These are phyloP conservation scores for Yarrowia sp. DNA, from an alignment of 805 yeast genomes.

Conservation along the genomic window DNA sequence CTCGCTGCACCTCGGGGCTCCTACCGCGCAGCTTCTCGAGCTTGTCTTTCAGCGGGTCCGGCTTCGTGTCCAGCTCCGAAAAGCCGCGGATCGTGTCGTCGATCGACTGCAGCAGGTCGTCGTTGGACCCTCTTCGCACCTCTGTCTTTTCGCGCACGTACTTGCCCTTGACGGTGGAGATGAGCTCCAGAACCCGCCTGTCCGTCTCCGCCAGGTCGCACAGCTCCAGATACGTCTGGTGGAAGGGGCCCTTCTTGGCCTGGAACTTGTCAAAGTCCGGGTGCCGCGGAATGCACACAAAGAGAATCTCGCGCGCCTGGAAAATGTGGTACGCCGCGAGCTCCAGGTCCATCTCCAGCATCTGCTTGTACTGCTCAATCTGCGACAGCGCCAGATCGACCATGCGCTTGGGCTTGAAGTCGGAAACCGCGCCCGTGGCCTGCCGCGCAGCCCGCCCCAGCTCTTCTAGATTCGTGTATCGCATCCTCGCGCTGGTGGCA, in stretches of 20 bases:
- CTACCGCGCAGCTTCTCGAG: slow-evolving; percentile 20
- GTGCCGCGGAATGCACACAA: slow-evolving; percentile 33
- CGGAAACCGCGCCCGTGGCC: slow-evolving; percentile 16
- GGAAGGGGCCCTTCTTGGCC: slow-evolving; percentile 30
- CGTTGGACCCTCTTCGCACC: neutral
- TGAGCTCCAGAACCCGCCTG: slow-evolving; percentile 9
- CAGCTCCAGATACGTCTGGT: slow-evolving; percentile 31
- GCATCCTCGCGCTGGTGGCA: slow-evolving; percentile 2
- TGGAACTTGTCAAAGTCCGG: slow-evolving; percentile 29
- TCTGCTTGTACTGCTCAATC: slow-evolving; percentile 26
- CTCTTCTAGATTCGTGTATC: slow-evolving; percentile 17
- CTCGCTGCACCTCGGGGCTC: slow-evolving; percentile 22
- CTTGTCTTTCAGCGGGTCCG: slow-evolving; percentile 15
- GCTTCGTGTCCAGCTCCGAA: neutral
- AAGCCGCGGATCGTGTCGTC: slow-evolving; percentile 17
- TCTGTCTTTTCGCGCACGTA: slow-evolving; percentile 2
- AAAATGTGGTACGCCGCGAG: slow-evolving; percentile 17
- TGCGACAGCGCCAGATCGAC: slow-evolving; percentile 23
- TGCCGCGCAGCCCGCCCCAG: slow-evolving; percentile 20
- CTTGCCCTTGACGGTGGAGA: slow-evolving; percentile 22
- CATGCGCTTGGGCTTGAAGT: slow-evolving; percentile 20
- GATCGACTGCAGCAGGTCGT: slow-evolving; percentile 1
- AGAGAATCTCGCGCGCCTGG: slow-evolving; percentile 31
- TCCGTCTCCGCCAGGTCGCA: slow-evolving; percentile 18
- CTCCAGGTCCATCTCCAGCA: slow-evolving; percentile 26